phyloP scores from a whole-genome alignment of 2,329 filamentous ascomycete genomes.

The Pezicula carpinea region DNA sequence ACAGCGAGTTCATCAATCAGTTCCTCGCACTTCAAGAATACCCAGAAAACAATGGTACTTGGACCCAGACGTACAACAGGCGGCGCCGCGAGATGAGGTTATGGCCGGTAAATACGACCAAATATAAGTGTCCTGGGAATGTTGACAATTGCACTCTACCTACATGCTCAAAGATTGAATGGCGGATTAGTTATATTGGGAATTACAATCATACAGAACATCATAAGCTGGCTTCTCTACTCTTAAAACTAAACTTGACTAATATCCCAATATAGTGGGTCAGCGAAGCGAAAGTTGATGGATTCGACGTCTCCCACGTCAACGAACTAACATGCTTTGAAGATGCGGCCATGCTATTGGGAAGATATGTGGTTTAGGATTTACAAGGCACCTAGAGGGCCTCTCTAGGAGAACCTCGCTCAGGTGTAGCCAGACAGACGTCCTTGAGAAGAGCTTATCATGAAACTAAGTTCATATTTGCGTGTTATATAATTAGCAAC shows the following conservation, averaged over 20 bases:
- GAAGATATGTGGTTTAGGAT: conserved; percentile 46
- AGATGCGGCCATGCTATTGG: conserved; percentile 58
- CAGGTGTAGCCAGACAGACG: neutral
- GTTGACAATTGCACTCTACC: no score
- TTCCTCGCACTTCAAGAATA: no score
- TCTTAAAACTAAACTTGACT: neutral
- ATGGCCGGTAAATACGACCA: no score
- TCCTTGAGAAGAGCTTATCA: neutral
- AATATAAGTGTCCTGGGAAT: no score
- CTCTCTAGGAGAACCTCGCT: conserved; percentile 54
- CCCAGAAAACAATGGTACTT: no score
- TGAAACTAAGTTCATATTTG: neutral
- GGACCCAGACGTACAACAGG: no score
- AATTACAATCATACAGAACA: no score
- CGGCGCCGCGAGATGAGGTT: no score
- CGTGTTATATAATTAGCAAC: neutral
- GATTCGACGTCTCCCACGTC: conserved; percentile 62
- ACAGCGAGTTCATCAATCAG: no score
- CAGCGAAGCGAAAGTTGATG: conserved; percentile 63
- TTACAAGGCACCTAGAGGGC: conserved; percentile 49
- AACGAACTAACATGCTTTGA: conserved; percentile 54
- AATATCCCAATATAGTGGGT: conserved; percentile 48
- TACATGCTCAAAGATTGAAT: no score
- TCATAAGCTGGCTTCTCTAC: neutral
- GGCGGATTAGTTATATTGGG: no score